These are phyloP conservation scores for Populus hybrid DNA, from an alignment of 441 rosid species.

Conservation along the genomic window DNA sequence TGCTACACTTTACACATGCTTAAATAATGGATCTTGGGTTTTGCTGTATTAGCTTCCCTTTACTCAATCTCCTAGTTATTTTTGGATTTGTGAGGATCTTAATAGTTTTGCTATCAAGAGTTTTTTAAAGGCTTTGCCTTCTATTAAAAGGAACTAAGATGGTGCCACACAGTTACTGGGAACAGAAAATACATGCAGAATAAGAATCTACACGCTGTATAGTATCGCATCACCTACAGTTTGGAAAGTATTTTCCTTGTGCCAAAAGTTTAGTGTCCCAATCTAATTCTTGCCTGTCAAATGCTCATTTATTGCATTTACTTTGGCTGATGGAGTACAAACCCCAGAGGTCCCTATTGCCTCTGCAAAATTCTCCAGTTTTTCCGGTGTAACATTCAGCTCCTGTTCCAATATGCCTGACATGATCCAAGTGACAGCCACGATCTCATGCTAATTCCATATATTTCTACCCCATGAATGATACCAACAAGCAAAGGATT, in stretches of 20 bases:
- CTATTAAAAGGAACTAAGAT: neutral
- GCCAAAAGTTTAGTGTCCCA: neutral
- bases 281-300: neutral
- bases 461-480: neutral
- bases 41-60: neutral
- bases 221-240: neutral
- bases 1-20: neutral
- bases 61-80: neutral
- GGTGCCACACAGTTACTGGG: neutral
- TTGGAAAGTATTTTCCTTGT: neutral
- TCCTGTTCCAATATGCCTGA: neutral
- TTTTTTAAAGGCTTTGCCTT: neutral
- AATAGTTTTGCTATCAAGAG: neutral
- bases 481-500: neutral
- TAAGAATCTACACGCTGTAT: neutral
- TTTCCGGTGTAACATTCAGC: neutral
- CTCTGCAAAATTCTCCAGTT: neutral
- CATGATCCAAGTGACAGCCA: neutral
- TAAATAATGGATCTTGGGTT: neutral
- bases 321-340: neutral
- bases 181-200: too few species aligned
- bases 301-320: neutral
- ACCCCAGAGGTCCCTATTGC: neutral
- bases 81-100: neutral
- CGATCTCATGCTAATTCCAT: neutral